Evolutionary conservation across 805 yeast species (phyloP), one percentile per base, ranked within the genome.

Genomic region (Kazachstania viticola): DNA sequence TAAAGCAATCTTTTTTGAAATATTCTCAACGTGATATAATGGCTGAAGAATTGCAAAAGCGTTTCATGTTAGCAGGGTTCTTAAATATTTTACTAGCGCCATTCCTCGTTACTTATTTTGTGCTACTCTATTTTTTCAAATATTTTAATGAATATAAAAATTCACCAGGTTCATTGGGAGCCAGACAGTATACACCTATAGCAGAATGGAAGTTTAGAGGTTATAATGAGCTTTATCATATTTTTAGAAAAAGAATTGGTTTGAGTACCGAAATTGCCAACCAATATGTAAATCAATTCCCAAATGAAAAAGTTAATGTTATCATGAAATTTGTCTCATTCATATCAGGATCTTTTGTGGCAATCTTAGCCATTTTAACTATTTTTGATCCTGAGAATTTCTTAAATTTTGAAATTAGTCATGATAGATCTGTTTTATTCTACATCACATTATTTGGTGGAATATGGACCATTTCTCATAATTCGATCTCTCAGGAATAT

Each of bases 171-270:
- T 64, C 84, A 9, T 65, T 91, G 33, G 79, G 84, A 5, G 67
- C 85, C 2, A 64, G 98, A 29, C 94, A 85, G 45, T 91, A 84
- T 50, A 83, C 97, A 0, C 95, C 96, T 0, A 73, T 72, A 56
- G 96, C 97, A 0, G 87, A 81, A 46, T 91, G 97, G 97, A 83
- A 79, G 51, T 69, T 91, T 47, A 64, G 99, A 35, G 99, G 91
- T 48, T 83, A 80, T 51, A 91, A 91, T 55, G 99, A 91, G 51
- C 64, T 91, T 7, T 83, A 83, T 27, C 98, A 91, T 55, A 66
- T 88, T 17, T 91, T 91, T 57, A 74, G 75, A 35, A 75, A 77
- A 44, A 64, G 99, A 30, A 58, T 91, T 25, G 81, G 75, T 29
- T 58, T 82, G 38, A 82, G 95, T 31, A 69, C 74, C 19, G 80